Percentiles rank a stretch among this genome's conserved stretches.
Conservation (phyloP, 805 yeast species). For the Lipomyces sp. region DNA sequence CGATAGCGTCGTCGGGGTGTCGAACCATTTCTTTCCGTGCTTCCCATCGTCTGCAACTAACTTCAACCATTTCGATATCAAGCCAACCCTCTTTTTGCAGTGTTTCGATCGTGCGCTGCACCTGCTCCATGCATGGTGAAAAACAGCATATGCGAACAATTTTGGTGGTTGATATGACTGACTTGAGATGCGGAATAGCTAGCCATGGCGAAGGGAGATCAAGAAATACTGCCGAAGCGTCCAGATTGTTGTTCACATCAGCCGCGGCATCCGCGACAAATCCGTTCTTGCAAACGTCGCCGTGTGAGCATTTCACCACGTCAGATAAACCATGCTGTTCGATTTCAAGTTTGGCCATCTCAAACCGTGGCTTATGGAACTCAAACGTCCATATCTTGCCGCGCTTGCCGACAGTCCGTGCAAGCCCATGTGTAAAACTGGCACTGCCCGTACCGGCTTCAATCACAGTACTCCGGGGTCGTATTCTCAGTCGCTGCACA, state of each 20-base stretch:
- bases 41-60: conserved; percentile 81
- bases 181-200: conserved; percentile 73
- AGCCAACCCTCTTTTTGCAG: conserved; percentile 77
- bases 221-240: conserved; percentile 74
- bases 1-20: conserved; percentile 73
- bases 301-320: conserved; percentile 69
- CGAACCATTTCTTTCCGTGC: conserved; percentile 86
- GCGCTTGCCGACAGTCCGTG: conserved; percentile 61
- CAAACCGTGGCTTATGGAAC: conserved; percentile 79
- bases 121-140: conserved; percentile 98
- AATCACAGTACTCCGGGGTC: conserved; percentile 72
- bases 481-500: conserved; percentile 71
- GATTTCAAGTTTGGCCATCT: conserved; percentile 77
- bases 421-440: conserved; percentile 87
- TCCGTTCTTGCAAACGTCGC: conserved; percentile 91
- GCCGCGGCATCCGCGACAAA: conserved; percentile 47
- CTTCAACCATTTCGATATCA: conserved; percentile 86
- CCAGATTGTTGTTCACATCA: conserved; percentile 32
- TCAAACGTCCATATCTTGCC: conserved; percentile 83
- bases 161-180: conserved; percentile 53
- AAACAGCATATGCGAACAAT: conserved; percentile 84
- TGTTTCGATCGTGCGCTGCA: conserved; percentile 75
- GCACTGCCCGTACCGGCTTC: conserved; percentile 99
- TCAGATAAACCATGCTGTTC: conserved; percentile 60
- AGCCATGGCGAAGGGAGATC: conserved; percentile 98